Evolutionary conservation across 495 filamentous ascomycete species (phyloP), one percentile per base, ranked within the genome.

Genomic region (Hyaloscypha hepaticicola): DNA sequence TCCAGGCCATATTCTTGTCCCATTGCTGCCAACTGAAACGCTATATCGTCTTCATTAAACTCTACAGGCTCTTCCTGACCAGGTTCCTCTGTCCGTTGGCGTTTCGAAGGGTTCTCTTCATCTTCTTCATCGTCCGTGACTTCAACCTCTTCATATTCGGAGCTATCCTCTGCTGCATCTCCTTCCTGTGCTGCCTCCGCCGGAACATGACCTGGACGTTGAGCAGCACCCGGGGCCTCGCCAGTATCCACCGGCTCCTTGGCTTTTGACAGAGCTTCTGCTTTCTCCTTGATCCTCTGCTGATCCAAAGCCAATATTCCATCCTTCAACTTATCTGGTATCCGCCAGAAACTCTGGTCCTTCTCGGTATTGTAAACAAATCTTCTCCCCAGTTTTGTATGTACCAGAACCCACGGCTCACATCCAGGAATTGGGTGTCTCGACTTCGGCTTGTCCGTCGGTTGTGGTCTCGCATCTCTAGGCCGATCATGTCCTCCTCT

Each of bases 41-140:
- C 93, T 65, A 99, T 94, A 72, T 99, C 96, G 50, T 94, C 93
- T 72, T 98, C 95, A 27, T 91, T 90, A 71, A 98, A 97, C 68
- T 99, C 95, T 48, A 96, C 72, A 0, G 90, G 88, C 26, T 87
- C 79, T 21, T 76, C 75, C 21, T 78, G 78, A 5, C 68, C 58
- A 48, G 76, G 77, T 1, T 85, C 84, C 65, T 88, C 85, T 16
- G 84, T 90, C 48, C 83, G 84, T 65, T 86, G 85, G 12, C 90
- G 85, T 72, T 93, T 93, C 19, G 80, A 77, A 3, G 83, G 76
- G 53, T 85, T 80, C 16, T 76, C 69, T 12, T 74, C 73, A 34
- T 75, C 78, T 27, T 73, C 75, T 38, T 72, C 70, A 69, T 89
- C 82, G 63, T 92, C 89, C 3, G 88, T 91, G 25, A 95, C 92